Evolutionary conservation across 164 flowering plant species (phyloP), one percentile per base, ranked within the genome.

Genomic region (Berberis vulgaris): DNA sequence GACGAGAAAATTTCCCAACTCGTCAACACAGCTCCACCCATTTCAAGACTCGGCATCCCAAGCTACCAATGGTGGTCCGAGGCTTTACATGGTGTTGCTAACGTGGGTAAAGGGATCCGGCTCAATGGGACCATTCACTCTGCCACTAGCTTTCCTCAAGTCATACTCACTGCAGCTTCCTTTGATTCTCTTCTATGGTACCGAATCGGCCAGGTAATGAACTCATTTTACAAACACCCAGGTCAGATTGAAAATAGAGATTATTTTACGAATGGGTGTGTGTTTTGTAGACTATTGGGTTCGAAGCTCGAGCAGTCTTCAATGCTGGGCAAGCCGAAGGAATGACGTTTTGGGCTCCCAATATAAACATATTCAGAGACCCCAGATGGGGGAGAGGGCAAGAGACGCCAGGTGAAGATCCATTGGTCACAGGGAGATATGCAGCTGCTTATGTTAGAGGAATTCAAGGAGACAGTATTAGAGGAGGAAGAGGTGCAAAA

Each of bases 371-470:
- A 46, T 88, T 83, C 38, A 77, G 98, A 69, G 98, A 93, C 60
- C 98, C 97, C 11, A 82, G 98, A 74, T 93, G 98, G 97, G 98
- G 98, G 6, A 83, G 98, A 81, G 97, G 98, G 57, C 96, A 90
- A 58, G 98, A 91, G 72, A 93, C 98, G 2, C 96, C 97, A 0
- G 98, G 98, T 1, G 97, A 93, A 65, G 98, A 93, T 63, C 98
- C 98, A 5, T 4, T 72, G 73, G 65, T 84, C 2, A 75, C 77
- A 0, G 80, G 87, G 7, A 80, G 73, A 39, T 93, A 93, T 61
- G 83, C 94, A 5, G 82, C 81, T 49, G 65, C 90, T 0, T 90
- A 70, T 68, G 98, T 93, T 26, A 81, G 97, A 66, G 98, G 98
- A 0, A 9, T 93, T 54, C 98, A 93, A 67, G 98, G 98, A 1